Percentiles rank a stretch among this genome's conserved stretches.
These are phyloP conservation scores for Solanum tarijense DNA, from an alignment of 257 asterid species.

Conservation along the genomic window DNA sequence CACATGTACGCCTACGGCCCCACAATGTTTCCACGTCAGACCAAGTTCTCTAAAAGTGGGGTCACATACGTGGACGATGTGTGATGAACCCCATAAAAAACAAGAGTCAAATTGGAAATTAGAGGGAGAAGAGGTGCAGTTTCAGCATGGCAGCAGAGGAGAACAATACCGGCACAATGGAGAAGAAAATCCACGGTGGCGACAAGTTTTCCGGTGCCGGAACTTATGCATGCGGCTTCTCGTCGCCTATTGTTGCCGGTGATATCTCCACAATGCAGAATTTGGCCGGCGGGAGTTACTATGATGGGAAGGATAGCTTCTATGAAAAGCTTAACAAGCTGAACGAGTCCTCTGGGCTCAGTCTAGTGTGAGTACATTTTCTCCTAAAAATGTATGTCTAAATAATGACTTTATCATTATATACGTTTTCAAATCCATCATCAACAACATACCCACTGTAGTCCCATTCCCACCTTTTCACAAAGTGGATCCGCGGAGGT, in stretches of 20 bases:
- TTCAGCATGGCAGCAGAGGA: background rate
- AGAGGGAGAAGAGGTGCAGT: background rate
- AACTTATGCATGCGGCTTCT: background rate
- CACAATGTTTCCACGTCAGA: background rate
- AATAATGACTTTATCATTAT: background rate
- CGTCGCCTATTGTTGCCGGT: background rate
- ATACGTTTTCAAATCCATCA: background rate
- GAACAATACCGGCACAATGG: background rate
- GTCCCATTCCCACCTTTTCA: background rate
- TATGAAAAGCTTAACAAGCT: conserved; percentile 42
- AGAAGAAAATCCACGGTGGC: conserved; percentile 2
- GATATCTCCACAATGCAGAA: background rate
- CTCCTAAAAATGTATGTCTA: background rate
- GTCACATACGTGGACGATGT: background rate
- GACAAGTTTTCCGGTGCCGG: background rate
- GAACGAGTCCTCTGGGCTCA: conserved; percentile 64
- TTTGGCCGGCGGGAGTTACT: background rate
- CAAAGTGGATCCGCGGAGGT: background rate
- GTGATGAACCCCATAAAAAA: background rate
- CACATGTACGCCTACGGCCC: conserved; percentile 1
- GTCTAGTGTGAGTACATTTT: conserved; percentile 41
- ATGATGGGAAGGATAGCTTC: conserved; percentile 27
- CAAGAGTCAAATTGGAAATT: background rate
- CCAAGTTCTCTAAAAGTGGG: background rate
- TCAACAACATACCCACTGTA: background rate